Evolutionary conservation across 331 rosid genomes (phyloP).

Genomic region (Arachis monticola): DNA sequence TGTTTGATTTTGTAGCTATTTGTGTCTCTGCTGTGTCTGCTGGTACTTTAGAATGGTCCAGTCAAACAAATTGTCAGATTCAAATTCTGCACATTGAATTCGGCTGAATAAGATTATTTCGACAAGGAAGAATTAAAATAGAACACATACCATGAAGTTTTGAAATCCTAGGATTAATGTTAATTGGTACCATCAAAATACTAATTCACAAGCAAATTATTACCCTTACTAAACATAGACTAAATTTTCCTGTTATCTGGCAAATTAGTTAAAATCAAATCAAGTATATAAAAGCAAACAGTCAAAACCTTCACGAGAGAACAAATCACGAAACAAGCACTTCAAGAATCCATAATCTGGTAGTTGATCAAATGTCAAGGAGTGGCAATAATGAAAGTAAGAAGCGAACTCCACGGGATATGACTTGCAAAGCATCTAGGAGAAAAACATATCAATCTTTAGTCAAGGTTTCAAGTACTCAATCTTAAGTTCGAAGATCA

Average conservation of each 20-base stretch:
- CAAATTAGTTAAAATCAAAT: background rate
- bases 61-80: conserved; percentile 84
- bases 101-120: conserved; percentile 35
- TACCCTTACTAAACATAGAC: conserved; percentile 19
- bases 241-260: conserved; percentile 22
- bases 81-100: conserved; percentile 60
- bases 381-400: conserved; percentile 94
- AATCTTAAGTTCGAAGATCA: background rate
- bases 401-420: conserved; percentile 97
- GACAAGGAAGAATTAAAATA: conserved; percentile 4
- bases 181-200: conserved; percentile 10
- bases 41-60: conserved; percentile 95
- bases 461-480: conserved; percentile 9
- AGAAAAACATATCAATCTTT: conserved; percentile 39
- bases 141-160: background rate
- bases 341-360: conserved; percentile 98
- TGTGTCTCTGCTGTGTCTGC: conserved; percentile 80
- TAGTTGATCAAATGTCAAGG: conserved; percentile 89
- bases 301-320: conserved; percentile 59
- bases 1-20: conserved; percentile 46
- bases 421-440: conserved; percentile 84
- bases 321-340: conserved; percentile 83
- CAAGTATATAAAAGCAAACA: conserved; percentile 3
- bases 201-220: conserved; percentile 19
- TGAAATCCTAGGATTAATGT: conserved; percentile 12